Percentiles rank a stretch among this genome's conserved stretches.
Conservation (phyloP, 2,329 filamentous ascomycete genomes). For the Emydomyces testavorans region DNA sequence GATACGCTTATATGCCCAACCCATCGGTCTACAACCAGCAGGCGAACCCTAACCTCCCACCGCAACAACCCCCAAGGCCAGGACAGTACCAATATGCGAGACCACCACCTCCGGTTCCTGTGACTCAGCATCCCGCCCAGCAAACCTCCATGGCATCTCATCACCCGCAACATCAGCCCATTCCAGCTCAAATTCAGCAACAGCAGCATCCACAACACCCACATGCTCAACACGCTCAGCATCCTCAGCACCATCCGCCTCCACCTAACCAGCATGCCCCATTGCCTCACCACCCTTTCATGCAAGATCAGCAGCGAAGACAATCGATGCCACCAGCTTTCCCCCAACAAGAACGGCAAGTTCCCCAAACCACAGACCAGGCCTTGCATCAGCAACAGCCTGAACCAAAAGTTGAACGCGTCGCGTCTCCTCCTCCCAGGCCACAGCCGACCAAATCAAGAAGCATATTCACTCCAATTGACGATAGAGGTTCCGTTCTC, state of each 20-base stretch:
- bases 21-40: slow-evolving; percentile 72
- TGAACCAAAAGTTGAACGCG: slow-evolving; percentile 32
- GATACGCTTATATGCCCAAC: slow-evolving; percentile 74
- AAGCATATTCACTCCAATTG: slow-evolving; percentile 95
- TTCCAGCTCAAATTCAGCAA: slow-evolving; percentile 15
- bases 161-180: slow-evolving; percentile 7
- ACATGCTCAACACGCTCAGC: slow-evolving; percentile 32
- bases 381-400: slow-evolving; percentile 44
- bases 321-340: slow-evolving; percentile 63
- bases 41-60: slow-evolving; percentile 36
- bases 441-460: slow-evolving; percentile 59
- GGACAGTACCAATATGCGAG: slow-evolving; percentile 33
- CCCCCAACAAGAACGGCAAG: slow-evolving; percentile 46
- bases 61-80: slow-evolving; percentile 32
- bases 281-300: slow-evolving; percentile 51
- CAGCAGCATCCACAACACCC: slow-evolving; percentile 34
- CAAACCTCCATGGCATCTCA: slow-evolving; percentile 4
- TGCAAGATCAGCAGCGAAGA: slow-evolving; percentile 67
- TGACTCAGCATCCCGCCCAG: slow-evolving; percentile 20
- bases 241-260: slow-evolving; percentile 32
- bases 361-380: slow-evolving; percentile 40
- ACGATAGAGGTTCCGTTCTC: slow-evolving; percentile 78
- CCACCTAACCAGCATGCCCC: slow-evolving; percentile 28
- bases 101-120: slow-evolving; percentile 20
- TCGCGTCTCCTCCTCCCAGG: slow-evolving; percentile 47